A percentile compares a stretch with the other conserved stretches of the same genome.
These are phyloP conservation scores for Neocallimastix lanati DNA, from an alignment of 192 early-diverging fungal genomes.

Conservation along the genomic window DNA sequence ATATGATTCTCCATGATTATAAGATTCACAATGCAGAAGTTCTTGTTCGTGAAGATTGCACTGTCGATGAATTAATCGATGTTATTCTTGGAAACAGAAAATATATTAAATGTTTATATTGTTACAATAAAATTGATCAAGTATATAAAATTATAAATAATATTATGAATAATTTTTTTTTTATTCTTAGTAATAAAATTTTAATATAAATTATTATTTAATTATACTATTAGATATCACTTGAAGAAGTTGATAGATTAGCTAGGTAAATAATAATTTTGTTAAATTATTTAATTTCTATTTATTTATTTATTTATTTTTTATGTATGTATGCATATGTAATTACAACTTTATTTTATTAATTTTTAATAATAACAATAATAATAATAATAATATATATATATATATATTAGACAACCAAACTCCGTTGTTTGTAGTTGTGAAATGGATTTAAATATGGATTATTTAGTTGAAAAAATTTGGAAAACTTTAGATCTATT, in stretches of 20 bases:
- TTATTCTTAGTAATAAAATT: too few species aligned
- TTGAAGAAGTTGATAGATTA: constrained; percentile 49
- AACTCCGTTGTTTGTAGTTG: constrained; percentile 83
- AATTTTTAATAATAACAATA: too few species aligned
- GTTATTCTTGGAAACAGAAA: constrained; percentile 95
- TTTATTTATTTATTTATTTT: neutral
- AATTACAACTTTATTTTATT: too few species aligned
- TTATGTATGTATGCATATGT: neutral
- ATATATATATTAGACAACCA: constrained; percentile 14
- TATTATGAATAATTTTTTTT: neutral
- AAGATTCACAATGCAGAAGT: constrained; percentile 97
- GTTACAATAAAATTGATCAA: constrained; percentile 88
- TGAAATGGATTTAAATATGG: constrained; percentile 80
- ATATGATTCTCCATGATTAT: constrained; percentile 85
- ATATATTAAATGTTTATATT: constrained; percentile 87
- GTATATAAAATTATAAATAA: neutral
- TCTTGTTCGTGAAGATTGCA: constrained; percentile 88
- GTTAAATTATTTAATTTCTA: too few species aligned
- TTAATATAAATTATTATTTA: too few species aligned
- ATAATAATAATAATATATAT: too few species aligned
- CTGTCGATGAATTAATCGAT: constrained; percentile 94
- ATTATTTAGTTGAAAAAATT: constrained; percentile 72
- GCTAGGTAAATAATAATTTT: neutral
- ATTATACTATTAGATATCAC: too few species aligned
- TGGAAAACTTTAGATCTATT: constrained; percentile 80